A percentile compares a stretch with the other conserved stretches of the same genome.
Conservation (phyloP, 768 basidiomycete genomes). For the Pleurotus citrinopileatus region DNA sequence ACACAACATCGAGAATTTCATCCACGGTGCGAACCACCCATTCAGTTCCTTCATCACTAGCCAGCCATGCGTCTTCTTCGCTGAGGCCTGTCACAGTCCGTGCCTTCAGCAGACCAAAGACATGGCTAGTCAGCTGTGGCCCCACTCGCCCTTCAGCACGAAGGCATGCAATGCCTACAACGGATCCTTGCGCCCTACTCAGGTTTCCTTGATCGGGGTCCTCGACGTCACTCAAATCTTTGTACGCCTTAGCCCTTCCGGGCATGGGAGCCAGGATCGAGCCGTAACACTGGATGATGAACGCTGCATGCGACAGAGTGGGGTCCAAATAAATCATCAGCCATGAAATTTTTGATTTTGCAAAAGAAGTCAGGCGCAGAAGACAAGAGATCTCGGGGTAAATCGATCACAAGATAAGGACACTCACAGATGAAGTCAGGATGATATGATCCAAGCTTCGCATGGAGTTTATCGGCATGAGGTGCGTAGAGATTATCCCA, state of each 20-base stretch:
- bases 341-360: not conserved
- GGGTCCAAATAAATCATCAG: constrained; percentile 16
- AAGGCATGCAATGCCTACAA: constrained; percentile 82
- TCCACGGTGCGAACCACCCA: constrained; percentile 88
- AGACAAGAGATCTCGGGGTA: not conserved
- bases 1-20: constrained; percentile 73
- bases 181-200: constrained; percentile 79
- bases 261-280: constrained; percentile 74
- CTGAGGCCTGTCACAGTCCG: constrained; percentile 55
- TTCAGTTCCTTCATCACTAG: constrained; percentile 82
- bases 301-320: constrained; percentile 48
- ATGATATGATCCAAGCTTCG: constrained; percentile 85
- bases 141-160: constrained; percentile 83
- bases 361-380: constrained; percentile 8
- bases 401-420: too few species aligned
- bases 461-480: constrained; percentile 84
- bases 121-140: constrained; percentile 85
- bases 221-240: constrained; percentile 33
- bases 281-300: constrained; percentile 87
- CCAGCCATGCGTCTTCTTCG: constrained; percentile 76
- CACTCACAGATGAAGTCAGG: constrained; percentile 91
- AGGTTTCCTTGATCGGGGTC: constrained; percentile 78
- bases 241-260: constrained; percentile 43
- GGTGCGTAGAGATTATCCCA: constrained; percentile 91
- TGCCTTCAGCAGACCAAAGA: constrained; percentile 88